Base-by-base conservation (phyloP, 352 stramenopile species). In the Phytopythium delawarense region DNA sequence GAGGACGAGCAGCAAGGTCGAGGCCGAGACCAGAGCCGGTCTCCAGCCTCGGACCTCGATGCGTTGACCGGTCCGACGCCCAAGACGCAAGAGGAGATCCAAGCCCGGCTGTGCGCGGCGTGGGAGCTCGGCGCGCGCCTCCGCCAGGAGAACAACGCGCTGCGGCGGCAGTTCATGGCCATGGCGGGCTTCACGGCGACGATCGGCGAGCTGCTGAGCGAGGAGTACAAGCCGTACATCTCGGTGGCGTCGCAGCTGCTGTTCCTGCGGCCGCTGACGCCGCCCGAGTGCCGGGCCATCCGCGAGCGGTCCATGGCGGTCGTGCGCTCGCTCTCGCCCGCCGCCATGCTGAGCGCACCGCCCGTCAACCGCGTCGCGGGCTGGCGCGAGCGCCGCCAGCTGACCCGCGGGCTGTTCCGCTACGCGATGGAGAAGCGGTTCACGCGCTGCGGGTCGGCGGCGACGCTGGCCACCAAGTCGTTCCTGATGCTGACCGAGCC, bases 401-500 rank as follows among this genome's bases (percentile, higher is more conserved):
- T 55, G 2, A 15, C 40, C 21, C 21, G 16, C 37, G 60, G 50
- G 3, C 28, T 45, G 34, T 48, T 61, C 51, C 32, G 51, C 4
- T 60, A 52, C 52, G 39, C 32, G 15, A 20, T 37, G 13, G 12
- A 53, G n/a, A 61, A 65, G 53, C 50, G n/a, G 7, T 39, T 65
- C 20, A 30, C 16, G 3, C 40, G 35, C 12, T 34, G n/a, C 21
- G 42, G 54, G 28, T 50, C 30, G 51, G 32, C 53, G n/a, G 39
- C 21, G 21, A 23, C 21, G 25, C 48, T 52, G n/a, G 12, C 35
- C 7, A 34, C 8, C 28, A 25, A 44, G 35, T 44, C 59, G 18
- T 64, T 55, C 32, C 18, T 30, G 25, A 8, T 70, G 48, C 39
- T 71, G 32, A 64, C 55, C 25, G 57, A 70, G 39, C 67, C 67